Evolutionary conservation across 1,284 basidiomycete genomes (phyloP).

Genomic region (Trametes polyzona): DNA sequence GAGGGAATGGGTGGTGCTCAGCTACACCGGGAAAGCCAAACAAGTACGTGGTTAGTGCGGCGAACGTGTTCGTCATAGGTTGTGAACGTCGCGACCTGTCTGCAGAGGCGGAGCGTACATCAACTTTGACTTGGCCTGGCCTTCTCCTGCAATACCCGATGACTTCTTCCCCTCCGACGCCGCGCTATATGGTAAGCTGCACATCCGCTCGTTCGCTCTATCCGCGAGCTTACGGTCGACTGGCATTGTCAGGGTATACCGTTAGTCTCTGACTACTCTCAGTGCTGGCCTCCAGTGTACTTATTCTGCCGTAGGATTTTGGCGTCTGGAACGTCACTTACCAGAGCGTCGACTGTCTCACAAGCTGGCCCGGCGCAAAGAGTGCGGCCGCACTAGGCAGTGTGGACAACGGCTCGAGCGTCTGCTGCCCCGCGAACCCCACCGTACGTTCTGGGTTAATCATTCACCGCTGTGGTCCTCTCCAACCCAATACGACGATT

Average conservation of each 20-base stretch:
- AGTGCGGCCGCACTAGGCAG: slow-evolving; percentile 67
- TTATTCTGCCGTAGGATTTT: slow-evolving; percentile 57
- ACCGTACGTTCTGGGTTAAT: slow-evolving; percentile 44
- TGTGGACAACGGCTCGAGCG: slow-evolving; percentile 57
- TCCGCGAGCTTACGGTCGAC: not conserved
- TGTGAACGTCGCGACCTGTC: not conserved
- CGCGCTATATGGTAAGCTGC: slow-evolving; percentile 56
- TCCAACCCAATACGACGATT: not conserved
- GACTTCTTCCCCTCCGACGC: slow-evolving; percentile 75
- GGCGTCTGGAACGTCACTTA: slow-evolving; percentile 84
- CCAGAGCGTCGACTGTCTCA: slow-evolving; percentile 57
- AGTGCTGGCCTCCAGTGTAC: not conserved
- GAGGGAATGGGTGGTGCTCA: slow-evolving; percentile 65
- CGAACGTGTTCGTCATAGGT: not conserved
- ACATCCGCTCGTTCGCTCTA: not conserved
- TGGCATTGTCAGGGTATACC: slow-evolving; percentile 42
- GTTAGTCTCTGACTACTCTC: slow-evolving; percentile 38
- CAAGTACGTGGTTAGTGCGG: slow-evolving; percentile 46
- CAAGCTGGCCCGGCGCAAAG: slow-evolving; percentile 63
- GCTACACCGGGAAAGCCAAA: slow-evolving; percentile 64
- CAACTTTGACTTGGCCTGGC: slow-evolving; percentile 80
- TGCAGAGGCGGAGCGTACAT: slow-evolving; percentile 63
- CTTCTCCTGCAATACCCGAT: slow-evolving; percentile 68
- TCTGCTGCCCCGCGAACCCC: slow-evolving; percentile 72
- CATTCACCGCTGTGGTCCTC: not conserved